Percentiles rank a stretch among this genome's conserved stretches.
phyloP scores from a whole-genome alignment of 768 basidiomycete species.

The Suillus variegatus region DNA sequence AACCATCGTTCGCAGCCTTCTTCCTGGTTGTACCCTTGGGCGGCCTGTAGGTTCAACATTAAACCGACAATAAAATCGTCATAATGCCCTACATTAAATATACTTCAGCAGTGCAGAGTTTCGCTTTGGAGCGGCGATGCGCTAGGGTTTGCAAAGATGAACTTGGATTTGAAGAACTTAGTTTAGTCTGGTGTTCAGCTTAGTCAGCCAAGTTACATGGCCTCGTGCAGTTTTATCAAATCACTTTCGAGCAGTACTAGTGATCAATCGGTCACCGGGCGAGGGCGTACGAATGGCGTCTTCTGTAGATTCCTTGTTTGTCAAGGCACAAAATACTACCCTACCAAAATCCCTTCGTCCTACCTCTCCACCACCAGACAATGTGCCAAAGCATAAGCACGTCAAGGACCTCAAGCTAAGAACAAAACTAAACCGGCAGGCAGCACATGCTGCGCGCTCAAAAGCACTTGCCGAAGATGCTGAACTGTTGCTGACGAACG shows the following conservation, averaged over 20 bases:
- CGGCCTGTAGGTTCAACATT: conserved; percentile 21
- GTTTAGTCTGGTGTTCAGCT: too few relatives aligned
- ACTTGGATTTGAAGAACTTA: not conserved
- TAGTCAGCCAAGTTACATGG: not conserved
- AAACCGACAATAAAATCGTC: not conserved
- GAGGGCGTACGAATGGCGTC: not conserved
- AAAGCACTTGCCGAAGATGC: conserved; percentile 68
- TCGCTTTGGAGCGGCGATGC: not conserved
- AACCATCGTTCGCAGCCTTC: conserved; percentile 11
- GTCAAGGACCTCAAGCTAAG: conserved; percentile 78
- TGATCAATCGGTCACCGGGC: not conserved
- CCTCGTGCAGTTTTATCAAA: not conserved
- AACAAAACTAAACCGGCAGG: conserved; percentile 63
- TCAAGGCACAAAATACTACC: conserved; percentile 63
- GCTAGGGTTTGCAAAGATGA: not conserved
- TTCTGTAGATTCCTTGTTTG: conserved; percentile 73
- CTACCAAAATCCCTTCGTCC: conserved; percentile 71
- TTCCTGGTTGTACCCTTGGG: conserved; percentile 30
- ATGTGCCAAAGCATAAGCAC: conserved; percentile 53
- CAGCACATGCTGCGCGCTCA: conserved; percentile 60
- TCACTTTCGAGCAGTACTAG: not conserved
- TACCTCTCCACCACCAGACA: conserved; percentile 45
- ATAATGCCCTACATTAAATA: not conserved
- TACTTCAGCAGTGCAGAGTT: not conserved
- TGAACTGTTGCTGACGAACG: conserved; percentile 67